Evolutionary conservation across 441 rosid species (phyloP).

Genomic region (Mallotus japonicus): DNA sequence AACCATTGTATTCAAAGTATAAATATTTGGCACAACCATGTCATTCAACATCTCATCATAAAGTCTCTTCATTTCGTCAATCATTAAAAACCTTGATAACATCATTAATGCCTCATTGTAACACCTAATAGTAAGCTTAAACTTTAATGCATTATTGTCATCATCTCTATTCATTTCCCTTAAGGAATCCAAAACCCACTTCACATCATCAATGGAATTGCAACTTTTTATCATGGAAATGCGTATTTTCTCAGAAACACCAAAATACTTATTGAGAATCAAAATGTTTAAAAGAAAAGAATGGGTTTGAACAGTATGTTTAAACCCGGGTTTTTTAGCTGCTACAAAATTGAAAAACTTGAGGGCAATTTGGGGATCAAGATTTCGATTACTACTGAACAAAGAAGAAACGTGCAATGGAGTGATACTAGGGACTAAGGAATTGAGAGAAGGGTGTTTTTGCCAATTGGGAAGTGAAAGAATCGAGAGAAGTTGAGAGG

Average conservation of each 20-base stretch:
- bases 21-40: conserved; percentile 50
- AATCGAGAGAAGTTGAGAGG: conserved; percentile 44
- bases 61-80: conserved; percentile 62
- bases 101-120: conserved; percentile 65
- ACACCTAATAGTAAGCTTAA: conserved; percentile 54
- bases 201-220: conserved; percentile 38
- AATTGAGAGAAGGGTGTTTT: conserved; percentile 39
- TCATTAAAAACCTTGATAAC: conserved; percentile 49
- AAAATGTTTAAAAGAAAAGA: conserved; percentile 53
- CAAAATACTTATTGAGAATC: conserved; percentile 32
- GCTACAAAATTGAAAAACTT: conserved; percentile 58
- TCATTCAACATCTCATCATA: conserved; percentile 50
- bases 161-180: conserved; percentile 42
- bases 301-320: conserved; percentile 51
- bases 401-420: conserved; percentile 54
- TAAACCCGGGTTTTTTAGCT: conserved; percentile 40
- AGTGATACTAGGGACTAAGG: conserved; percentile 41
- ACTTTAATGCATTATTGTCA: conserved; percentile 22
- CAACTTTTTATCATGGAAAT: conserved; percentile 54
- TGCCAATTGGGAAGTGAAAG: conserved; percentile 61
- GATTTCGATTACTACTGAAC: conserved; percentile 31
- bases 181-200: conserved; percentile 41
- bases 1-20: conserved; percentile 74
- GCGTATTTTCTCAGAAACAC: conserved; percentile 49
- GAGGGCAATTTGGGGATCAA: conserved; percentile 60